Evolutionary conservation across 768 basidiomycete genomes (phyloP).

Genomic region (Pleurotus salmoneostramineus): DNA sequence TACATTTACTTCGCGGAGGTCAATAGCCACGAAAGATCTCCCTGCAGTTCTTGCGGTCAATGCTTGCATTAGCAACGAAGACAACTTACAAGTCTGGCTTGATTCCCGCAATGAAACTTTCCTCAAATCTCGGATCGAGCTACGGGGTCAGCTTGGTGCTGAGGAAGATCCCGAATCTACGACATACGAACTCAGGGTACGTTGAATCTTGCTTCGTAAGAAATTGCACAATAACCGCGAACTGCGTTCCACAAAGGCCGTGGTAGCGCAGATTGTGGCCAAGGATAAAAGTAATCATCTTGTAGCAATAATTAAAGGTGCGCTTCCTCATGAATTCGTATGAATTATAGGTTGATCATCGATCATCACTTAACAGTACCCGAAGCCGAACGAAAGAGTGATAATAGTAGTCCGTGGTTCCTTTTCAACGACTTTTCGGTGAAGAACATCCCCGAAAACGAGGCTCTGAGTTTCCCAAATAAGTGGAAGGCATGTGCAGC

Average conservation of each 20-base stretch:
- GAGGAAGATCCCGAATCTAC: slow-evolving; percentile 51
- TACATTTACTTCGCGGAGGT: slow-evolving; percentile 67
- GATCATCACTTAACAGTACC: slow-evolving; percentile 44
- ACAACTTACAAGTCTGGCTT: slow-evolving; percentile 71
- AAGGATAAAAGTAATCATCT: slow-evolving; percentile 78
- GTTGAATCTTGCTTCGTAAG: slow-evolving; percentile 16
- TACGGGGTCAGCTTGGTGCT: slow-evolving; percentile 59
- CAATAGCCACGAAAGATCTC: slow-evolving; percentile 57
- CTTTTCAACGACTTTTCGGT: slow-evolving; percentile 98
- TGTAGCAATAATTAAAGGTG: slow-evolving; percentile 84
- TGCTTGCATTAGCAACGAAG: slow-evolving; percentile 74
- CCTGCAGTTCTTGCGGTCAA: slow-evolving; percentile 88
- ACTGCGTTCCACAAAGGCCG: slow-evolving; percentile 42
- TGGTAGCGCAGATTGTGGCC: slow-evolving; percentile 75
- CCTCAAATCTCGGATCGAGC: slow-evolving; percentile 49
- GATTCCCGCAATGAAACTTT: slow-evolving; percentile 60
- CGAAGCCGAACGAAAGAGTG: slow-evolving; percentile 45
- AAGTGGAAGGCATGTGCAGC: slow-evolving; percentile 79
- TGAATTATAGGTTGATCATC: not conserved
- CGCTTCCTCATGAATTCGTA: slow-evolving; percentile 12
- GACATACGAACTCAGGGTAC: slow-evolving; percentile 71
- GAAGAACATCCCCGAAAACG: slow-evolving; percentile 75
- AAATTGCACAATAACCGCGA: too few relatives aligned
- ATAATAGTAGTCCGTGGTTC: slow-evolving; percentile 67
- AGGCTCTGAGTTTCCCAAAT: slow-evolving; percentile 84